These are phyloP conservation scores for Melocanna baccifera DNA, from an alignment of 176 grass and related monocot genomes.

Conservation along the genomic window DNA sequence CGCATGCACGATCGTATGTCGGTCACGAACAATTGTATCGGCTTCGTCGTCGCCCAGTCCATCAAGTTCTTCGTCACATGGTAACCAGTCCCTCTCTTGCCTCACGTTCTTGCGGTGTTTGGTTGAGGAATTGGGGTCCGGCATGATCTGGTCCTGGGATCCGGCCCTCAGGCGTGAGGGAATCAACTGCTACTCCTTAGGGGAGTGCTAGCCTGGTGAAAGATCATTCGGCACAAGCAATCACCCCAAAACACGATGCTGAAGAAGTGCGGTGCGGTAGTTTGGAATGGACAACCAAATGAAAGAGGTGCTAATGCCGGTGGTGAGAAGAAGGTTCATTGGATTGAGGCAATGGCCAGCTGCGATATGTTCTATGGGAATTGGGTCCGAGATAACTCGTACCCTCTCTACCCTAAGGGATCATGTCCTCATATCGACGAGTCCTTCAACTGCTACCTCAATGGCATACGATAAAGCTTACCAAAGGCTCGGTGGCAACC, in stretches of 20 bases:
- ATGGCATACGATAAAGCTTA: slow-evolving; percentile 77
- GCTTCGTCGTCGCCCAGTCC: too few relatives aligned
- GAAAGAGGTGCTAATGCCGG: slow-evolving; percentile 10
- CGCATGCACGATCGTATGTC: too few relatives aligned
- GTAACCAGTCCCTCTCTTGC: too few relatives aligned
- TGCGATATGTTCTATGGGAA: slow-evolving; percentile 82
- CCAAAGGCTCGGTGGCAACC: slow-evolving; percentile 89
- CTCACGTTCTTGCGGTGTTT: too few relatives aligned
- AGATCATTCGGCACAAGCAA: not conserved
- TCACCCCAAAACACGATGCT: not conserved
- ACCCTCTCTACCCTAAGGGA: slow-evolving; percentile 73
- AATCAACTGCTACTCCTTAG: not conserved
- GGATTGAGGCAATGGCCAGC: slow-evolving; percentile 60
- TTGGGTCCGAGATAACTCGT: slow-evolving; percentile 79
- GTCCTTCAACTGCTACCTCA: slow-evolving; percentile 82
- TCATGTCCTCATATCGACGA: slow-evolving; percentile 86
- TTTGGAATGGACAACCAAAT: not conserved
- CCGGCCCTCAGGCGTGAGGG: too few relatives aligned
- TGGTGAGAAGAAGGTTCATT: slow-evolving; percentile 36
- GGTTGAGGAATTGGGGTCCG: too few relatives aligned
- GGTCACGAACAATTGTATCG: too few relatives aligned
- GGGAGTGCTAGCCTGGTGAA: slow-evolving; percentile 2
- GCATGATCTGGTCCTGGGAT: too few relatives aligned
- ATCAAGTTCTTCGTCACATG: too few relatives aligned
- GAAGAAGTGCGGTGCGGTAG: slow-evolving; percentile 15